A percentile compares a stretch with the other conserved stretches of the same genome.
Conservation (phyloP, 345 rosid genomes). For the Gossypium raimondii region DNA sequence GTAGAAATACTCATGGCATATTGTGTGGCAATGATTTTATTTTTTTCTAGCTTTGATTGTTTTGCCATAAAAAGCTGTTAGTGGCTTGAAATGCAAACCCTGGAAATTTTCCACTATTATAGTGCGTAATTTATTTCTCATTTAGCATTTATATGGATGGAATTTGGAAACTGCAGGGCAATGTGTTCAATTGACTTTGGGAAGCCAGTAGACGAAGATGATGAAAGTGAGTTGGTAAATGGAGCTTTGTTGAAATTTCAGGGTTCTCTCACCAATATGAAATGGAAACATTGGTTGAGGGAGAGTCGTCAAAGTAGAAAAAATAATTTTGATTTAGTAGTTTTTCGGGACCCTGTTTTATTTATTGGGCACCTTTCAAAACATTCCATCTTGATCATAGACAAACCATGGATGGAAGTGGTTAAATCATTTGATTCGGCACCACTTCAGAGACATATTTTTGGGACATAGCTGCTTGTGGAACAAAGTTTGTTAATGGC, state of each 20-base stretch:
- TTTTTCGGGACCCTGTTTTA: constrained; percentile 82
- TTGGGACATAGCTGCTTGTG: constrained; percentile 47
- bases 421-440: constrained; percentile 62
- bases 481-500: neutral
- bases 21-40: neutral
- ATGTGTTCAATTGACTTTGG: constrained; percentile 85
- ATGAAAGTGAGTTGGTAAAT: constrained; percentile 42
- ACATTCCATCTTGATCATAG: constrained; percentile 67
- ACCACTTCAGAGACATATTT: constrained; percentile 91
- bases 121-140: neutral
- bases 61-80: neutral
- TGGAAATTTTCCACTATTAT: no score
- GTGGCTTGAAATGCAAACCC: neutral
- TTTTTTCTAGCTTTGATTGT: neutral
- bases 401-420: constrained; percentile 92
- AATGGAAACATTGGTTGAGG: constrained; percentile 47
- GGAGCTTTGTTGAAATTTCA: constrained; percentile 44
- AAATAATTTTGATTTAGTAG: constrained; percentile 65
- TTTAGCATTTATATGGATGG: neutral
- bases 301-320: constrained; percentile 39
- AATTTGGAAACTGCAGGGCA: constrained; percentile 47
- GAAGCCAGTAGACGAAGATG: constrained; percentile 63
- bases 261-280: constrained; percentile 36
- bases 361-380: constrained; percentile 78
- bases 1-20: no score